Conservation (phyloP, 495 filamentous ascomycete species). For the Penicillium pulvis region DNA sequence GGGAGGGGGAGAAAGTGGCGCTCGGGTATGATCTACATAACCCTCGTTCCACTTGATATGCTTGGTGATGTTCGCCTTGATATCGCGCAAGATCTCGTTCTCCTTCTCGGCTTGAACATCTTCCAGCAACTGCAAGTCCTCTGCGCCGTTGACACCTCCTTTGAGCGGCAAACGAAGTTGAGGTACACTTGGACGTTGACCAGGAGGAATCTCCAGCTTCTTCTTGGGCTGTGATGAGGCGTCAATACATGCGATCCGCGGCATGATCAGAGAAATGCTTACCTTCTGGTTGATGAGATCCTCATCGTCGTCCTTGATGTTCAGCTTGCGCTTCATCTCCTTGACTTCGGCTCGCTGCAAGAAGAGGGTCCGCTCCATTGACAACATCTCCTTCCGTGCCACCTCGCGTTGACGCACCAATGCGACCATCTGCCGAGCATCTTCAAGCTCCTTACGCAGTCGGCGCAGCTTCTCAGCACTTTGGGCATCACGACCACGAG, state of each 20-base stretch:
- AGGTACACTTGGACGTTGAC: constrained; percentile 55
- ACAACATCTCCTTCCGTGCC: constrained; percentile 74
- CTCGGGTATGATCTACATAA: constrained; percentile 79
- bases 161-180: constrained; percentile 70
- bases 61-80: constrained; percentile 77
- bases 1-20: constrained; percentile 72
- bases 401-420: constrained; percentile 77
- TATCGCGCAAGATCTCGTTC: constrained; percentile 72
- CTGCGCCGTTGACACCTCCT: constrained; percentile 63
- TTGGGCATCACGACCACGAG: constrained; percentile 88
- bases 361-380: constrained; percentile 74
- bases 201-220: constrained; percentile 57
- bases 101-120: constrained; percentile 81
- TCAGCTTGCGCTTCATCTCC: constrained; percentile 82
- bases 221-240: constrained; percentile 64
- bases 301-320: constrained; percentile 91
- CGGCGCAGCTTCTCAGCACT: constrained; percentile 92
- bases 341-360: constrained; percentile 77
- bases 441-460: constrained; percentile 88
- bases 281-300: constrained; percentile 95
- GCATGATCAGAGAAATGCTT: constrained; percentile 27
- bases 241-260: constrained; percentile 37
- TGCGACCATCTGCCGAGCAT: constrained; percentile 76
- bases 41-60: constrained; percentile 86
- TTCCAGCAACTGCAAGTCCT: constrained; percentile 73